Conservation (phyloP, 2,329 filamentous ascomycete genomes). For the Cladorrhinum sp. region DNA sequence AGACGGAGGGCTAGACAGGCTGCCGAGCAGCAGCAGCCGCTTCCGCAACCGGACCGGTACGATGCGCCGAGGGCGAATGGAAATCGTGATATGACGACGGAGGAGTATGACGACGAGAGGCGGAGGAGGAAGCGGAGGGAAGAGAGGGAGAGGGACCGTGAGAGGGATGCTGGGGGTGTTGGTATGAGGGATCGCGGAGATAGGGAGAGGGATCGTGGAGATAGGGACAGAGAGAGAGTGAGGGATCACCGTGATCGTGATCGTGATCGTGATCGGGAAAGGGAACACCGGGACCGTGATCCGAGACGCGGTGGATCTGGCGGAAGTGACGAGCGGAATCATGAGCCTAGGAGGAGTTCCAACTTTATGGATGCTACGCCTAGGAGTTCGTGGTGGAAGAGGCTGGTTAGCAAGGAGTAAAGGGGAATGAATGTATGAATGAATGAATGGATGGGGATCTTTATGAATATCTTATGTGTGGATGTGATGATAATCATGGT, state of each 20-base stretch:
- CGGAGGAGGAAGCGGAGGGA: slow-evolving; percentile 29
- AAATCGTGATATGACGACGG: slow-evolving; percentile 29
- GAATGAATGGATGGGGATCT: too few species aligned
- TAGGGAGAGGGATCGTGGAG: slow-evolving; percentile 1
- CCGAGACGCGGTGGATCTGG: slow-evolving; percentile 28
- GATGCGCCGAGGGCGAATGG: slow-evolving; percentile 28
- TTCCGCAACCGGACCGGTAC: not conserved
- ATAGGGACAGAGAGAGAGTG: not conserved
- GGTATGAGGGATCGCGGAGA: not conserved
- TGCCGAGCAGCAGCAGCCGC: slow-evolving; percentile 24
- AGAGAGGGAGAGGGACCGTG: slow-evolving; percentile 29
- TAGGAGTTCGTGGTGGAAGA: slow-evolving; percentile 59
- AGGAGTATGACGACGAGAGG: slow-evolving; percentile 32
- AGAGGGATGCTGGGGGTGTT: slow-evolving; percentile 8
- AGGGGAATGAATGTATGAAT: not conserved
- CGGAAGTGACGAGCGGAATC: slow-evolving; percentile 28
- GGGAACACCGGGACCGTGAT: too few species aligned
- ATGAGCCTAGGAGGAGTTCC: slow-evolving; percentile 26
- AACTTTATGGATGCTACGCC: slow-evolving; percentile 44
- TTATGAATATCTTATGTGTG: too few species aligned
- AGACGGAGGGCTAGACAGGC: slow-evolving; percentile 44
- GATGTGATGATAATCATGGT: not conserved
- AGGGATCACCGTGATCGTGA: slow-evolving; percentile 16
- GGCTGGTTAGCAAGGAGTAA: slow-evolving; percentile 32
- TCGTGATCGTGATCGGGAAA: too few species aligned